These are phyloP conservation scores for Harrya chromipes DNA, from an alignment of 768 basidiomycete genomes.

Conservation along the genomic window DNA sequence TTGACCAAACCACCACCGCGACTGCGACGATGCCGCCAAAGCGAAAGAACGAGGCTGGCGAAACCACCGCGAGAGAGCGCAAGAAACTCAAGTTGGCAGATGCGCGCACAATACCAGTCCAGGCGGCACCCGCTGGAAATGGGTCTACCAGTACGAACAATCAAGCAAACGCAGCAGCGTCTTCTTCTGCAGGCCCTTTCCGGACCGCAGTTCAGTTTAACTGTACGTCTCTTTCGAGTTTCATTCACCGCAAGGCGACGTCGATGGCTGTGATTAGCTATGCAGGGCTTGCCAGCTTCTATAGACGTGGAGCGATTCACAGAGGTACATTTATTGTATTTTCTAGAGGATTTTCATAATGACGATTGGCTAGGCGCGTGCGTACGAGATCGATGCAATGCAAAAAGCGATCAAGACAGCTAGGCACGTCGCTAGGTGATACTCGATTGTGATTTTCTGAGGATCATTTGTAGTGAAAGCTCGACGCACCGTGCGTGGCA, in stretches of 20 bases:
- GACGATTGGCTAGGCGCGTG: constrained; percentile 56
- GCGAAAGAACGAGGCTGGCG: constrained; percentile 34
- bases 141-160: constrained; percentile 8
- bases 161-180: constrained; percentile 31
- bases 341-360: not conserved
- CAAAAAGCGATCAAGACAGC: constrained; percentile 81
- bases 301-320: constrained; percentile 89
- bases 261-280: constrained; percentile 36
- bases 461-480: constrained; percentile 43
- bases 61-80: constrained; percentile 44
- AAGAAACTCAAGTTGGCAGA: constrained; percentile 66
- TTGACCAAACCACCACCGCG: not conserved
- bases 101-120: constrained; percentile 68
- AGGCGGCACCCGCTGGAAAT: constrained; percentile 30
- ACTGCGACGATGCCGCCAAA: constrained; percentile 40
- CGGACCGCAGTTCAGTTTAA: constrained; percentile 36
- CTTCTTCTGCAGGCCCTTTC: constrained; percentile 35
- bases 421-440: constrained; percentile 39
- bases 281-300: constrained; percentile 60
- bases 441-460: not conserved
- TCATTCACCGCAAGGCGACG: not conserved
- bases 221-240: constrained; percentile 32
- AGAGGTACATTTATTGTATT: constrained; percentile 48
- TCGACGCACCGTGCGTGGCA: constrained; percentile 89
- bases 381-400: constrained; percentile 91